A percentile compares a stretch with the other conserved stretches of the same genome.
These are phyloP conservation scores for Gaertneriomyces sp. DNA, from an alignment of 192 early-diverging fungal genomes.

Conservation along the genomic window DNA sequence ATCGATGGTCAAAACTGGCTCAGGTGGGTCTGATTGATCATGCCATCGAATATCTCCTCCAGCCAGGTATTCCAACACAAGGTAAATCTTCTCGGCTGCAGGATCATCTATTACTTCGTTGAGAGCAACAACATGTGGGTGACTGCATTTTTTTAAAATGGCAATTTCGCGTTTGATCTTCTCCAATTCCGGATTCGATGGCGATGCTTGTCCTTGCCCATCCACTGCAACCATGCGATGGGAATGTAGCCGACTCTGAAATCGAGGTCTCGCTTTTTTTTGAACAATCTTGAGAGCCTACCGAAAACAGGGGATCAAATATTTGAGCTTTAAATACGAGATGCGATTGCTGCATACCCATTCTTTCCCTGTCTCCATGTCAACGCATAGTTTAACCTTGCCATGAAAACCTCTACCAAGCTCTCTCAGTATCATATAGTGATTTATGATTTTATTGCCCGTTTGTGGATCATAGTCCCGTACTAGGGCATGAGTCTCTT, in stretches of 20 bases:
- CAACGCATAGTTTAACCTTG: conserved; percentile 88
- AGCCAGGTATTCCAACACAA: conserved; percentile 88
- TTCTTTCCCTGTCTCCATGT: conserved; percentile 72
- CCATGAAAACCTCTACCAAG: conserved; percentile 93
- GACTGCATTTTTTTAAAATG: conserved; percentile 91
- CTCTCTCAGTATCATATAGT: conserved; percentile 87
- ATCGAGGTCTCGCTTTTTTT: conserved; percentile 53
- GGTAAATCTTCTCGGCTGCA: conserved; percentile 82
- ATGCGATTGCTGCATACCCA: conserved; percentile 53
- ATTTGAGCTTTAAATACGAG: not conserved
- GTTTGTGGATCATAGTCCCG: conserved; percentile 78
- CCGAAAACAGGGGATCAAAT: not conserved
- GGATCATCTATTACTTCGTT: conserved; percentile 96
- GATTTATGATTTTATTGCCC: conserved; percentile 94
- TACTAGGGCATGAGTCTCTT: conserved; percentile 80
- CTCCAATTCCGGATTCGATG: conserved; percentile 61
- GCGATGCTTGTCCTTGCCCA: conserved; percentile 41
- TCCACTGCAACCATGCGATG: conserved; percentile 30
- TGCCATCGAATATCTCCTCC: conserved; percentile 93
- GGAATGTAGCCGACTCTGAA: conserved; percentile 47
- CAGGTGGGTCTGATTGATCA: conserved; percentile 32
- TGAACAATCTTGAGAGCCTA: conserved; percentile 71
- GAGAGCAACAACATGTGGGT: conserved; percentile 86
- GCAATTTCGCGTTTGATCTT: conserved; percentile 94
- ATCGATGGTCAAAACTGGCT: conserved; percentile 62